phyloP scores from a whole-genome alignment of 441 rosid genomes.

The Euphorbia celastroides region DNA sequence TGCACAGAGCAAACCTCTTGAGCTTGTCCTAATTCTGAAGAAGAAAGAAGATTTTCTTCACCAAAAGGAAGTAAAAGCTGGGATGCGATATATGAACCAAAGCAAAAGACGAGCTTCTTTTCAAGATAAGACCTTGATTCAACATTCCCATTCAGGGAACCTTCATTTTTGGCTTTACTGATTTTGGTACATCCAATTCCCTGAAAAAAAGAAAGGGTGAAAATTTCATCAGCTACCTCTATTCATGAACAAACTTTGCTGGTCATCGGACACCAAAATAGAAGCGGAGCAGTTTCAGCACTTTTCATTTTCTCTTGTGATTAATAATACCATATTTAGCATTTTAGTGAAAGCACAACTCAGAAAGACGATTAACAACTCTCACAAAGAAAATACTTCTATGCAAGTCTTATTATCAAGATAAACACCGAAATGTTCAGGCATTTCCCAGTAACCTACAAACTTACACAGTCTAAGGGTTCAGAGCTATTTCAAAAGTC shows the following conservation, averaged over 20 bases:
- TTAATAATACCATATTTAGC: neutral
- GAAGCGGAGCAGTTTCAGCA: conserved; percentile 5
- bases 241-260: conserved; percentile 7
- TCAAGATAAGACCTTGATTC: conserved; percentile 96
- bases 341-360: neutral
- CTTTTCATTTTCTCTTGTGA: conserved; percentile 9
- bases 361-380: neutral
- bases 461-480: neutral
- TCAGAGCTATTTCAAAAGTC: neutral
- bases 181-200: conserved; percentile 97
- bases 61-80: conserved; percentile 79
- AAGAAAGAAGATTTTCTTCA: conserved; percentile 82
- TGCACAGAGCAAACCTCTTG: conserved; percentile 59
- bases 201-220: conserved; percentile 29
- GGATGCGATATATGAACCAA: conserved; percentile 86
- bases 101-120: conserved; percentile 94
- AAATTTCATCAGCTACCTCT: conserved; percentile 4
- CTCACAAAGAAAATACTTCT: neutral
- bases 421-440: too few relatives aligned
- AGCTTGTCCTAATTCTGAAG: conserved; percentile 74
- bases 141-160: conserved; percentile 54
- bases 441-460: too few relatives aligned
- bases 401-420: neutral
- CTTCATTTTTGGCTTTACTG: conserved; percentile 64
- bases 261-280: neutral